A percentile compares a stretch with the other conserved stretches of the same genome.
phyloP scores from a whole-genome alignment of 2,329 filamentous ascomycete species.

The Corynespora cassiicola region DNA sequence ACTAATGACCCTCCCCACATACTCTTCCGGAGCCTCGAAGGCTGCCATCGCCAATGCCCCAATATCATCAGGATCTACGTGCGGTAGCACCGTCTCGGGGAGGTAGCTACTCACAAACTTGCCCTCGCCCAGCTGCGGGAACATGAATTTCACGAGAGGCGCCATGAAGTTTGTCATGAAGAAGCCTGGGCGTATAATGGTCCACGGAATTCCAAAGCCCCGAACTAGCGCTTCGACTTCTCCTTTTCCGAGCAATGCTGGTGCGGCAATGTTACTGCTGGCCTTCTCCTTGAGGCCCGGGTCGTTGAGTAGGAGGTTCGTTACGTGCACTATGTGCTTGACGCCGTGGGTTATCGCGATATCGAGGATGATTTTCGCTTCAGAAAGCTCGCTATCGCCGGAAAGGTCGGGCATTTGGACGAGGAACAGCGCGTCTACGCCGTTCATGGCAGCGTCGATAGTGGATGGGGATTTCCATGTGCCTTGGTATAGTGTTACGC shows the following conservation, averaged over 20 bases:
- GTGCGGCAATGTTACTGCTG: slow-evolving; percentile 10
- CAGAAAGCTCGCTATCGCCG: slow-evolving; percentile 21
- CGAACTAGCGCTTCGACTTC: slow-evolving; percentile 47
- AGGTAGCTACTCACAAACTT: slow-evolving; percentile 46
- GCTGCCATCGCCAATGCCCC: slow-evolving; percentile 54
- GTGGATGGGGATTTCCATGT: slow-evolving; percentile 35
- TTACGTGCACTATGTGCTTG: slow-evolving; percentile 37
- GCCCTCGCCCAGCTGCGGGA: slow-evolving; percentile 48
- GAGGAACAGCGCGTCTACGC: slow-evolving; percentile 36
- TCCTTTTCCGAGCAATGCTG: slow-evolving; percentile 47
- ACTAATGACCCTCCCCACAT: slow-evolving; percentile 48
- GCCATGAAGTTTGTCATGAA: slow-evolving; percentile 61
- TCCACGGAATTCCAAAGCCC: slow-evolving; percentile 50
- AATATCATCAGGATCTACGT: slow-evolving; percentile 58
- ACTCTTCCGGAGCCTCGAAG: slow-evolving; percentile 51
- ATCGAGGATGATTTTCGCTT: slow-evolving; percentile 20
- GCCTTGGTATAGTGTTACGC: slow-evolving; percentile 36
- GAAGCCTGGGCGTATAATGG: slow-evolving; percentile 57
- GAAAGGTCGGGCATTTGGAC: slow-evolving; percentile 27
- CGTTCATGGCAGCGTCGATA: slow-evolving; percentile 32
- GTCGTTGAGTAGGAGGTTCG: slow-evolving; percentile 21
- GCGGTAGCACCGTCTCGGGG: slow-evolving; percentile 46
- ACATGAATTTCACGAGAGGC: slow-evolving; percentile 49
- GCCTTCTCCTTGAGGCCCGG: slow-evolving; percentile 10
- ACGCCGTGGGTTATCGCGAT: slow-evolving; percentile 41